Evolutionary conservation across 495 filamentous ascomycete genomes (phyloP), one percentile per base, ranked within the genome.

Genomic region (Aspergillus avenaceus): DNA sequence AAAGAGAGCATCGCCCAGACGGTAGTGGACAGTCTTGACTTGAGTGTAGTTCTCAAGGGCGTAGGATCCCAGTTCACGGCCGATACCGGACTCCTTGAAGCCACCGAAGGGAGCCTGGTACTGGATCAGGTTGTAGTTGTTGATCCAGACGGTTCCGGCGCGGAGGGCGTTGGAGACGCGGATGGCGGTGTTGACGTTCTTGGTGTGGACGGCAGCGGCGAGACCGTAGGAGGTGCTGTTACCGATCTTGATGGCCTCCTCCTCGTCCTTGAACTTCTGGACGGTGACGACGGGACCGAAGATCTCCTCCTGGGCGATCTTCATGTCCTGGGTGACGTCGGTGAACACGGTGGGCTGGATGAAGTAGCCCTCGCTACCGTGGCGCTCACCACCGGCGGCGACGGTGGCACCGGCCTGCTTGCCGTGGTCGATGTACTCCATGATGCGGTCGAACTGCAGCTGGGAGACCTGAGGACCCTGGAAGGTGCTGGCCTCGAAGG

Each of bases 261-360:
- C 91, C 71, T 90, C 84, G 55, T 82, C 84, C 75, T 85, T 85
- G 81, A 97, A 97, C 75, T 97, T 97, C 75, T 89, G 82, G 59
- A 97, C 87, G 45, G 87, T 84, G 73, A 89, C 88, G 51, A 97
- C 92, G 45, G 92, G 92, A 45, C 92, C 92, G 72, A 97, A 97
- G 72, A 97, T 97, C 76, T 97, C 92, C 75, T 97, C 92, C 75
- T 92, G 84, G 81, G 92, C 87, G 69, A 97, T 96, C 86, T 95
- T 96, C 92, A 97, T 97, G 69, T 95, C 80, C 51, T 80, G 69
- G 37, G 76, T 84, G 49, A 97, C 92, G 67, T 92, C 83, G 67
- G 84, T 86, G 84, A 97, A 97, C 70, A 97, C 90, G 59, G 92
- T 97, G 23, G 92, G 92, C 80, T 96, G 80, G 72, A 97, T 97